Base-by-base conservation (phyloP, 345 rosid species). In the Eucalyptus urophylla region DNA sequence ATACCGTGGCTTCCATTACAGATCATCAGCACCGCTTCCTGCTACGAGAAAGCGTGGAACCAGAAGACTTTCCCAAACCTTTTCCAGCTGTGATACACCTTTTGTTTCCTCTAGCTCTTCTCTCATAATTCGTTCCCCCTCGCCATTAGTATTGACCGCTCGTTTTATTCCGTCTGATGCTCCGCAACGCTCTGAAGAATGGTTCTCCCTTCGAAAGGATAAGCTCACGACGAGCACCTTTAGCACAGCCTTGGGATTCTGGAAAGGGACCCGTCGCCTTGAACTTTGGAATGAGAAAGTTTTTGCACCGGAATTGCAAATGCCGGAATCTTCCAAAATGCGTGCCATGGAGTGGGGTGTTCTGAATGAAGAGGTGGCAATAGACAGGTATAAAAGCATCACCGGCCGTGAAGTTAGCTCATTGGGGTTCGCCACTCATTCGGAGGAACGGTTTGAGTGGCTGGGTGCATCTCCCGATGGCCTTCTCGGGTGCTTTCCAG, bases 381-480 rank as follows among this genome's bases (percentile, higher is more conserved):
- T 96, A 86, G 97, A 94, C 40, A 92, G 94, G 54, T 97, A 97
- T 90, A 95, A 92, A 72, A 91, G 91, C 89, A 97, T 97, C 86
- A 97, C 97, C 24, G 94, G 99, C 24, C 95, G 92, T 50, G 96
- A 95, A 56, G 99, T 97, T 43, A 92, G 92, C 51, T 89, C 92
- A n/a, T 90, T 95, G 87, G 98, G 98, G 45, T 97, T 97, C 58
- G 98, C 97, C 40, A 90, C 92, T 89, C 99, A 97, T 93, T 88
- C 97, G 2, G 93, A 94, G 83, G 92, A 95, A 87, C 91, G 88
- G 86, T 88, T 93, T 65, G 91, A 91, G 51, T 97, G 99, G 99
- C 92, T 96, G n/a, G 99, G 99, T 27, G 99, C 97, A 45, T 97
- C 99, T 8, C 99, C 99, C 0, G 99, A 97, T 91, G 99, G 99